Percentiles rank a stretch among this genome's conserved stretches.
Conservation (phyloP, 495 filamentous ascomycete species). For the Aspergillus steynii region DNA sequence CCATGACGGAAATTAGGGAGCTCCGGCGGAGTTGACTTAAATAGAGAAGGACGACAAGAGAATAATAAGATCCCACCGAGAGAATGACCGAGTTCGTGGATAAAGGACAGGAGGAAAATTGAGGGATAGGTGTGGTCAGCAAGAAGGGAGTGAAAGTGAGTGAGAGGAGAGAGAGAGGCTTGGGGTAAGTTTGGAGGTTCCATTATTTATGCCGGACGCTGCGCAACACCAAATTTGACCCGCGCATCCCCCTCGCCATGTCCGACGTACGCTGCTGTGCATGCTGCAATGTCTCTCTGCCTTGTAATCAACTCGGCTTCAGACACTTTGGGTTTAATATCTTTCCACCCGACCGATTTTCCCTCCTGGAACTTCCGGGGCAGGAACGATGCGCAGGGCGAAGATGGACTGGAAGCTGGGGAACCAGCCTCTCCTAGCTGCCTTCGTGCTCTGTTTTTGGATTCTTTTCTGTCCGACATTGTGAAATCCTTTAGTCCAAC, state of each 20-base stretch:
- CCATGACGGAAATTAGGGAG: slow-evolving; percentile 36
- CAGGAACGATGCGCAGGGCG: background rate
- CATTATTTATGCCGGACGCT: background rate
- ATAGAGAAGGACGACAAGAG: background rate
- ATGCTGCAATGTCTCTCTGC: background rate
- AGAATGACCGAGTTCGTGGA: background rate
- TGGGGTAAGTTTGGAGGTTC: background rate
- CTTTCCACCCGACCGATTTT: background rate
- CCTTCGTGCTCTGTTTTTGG: slow-evolving; percentile 7
- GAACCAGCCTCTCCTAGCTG: background rate
- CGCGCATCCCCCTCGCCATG: background rate
- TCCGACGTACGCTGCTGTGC: too few relatives aligned
- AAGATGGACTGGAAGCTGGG: background rate
- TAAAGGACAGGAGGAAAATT: background rate
- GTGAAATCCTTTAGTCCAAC: background rate
- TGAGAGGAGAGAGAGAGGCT: background rate
- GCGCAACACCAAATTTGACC: slow-evolving; percentile 2
- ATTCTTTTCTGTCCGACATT: slow-evolving; percentile 25
- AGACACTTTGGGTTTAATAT: background rate
- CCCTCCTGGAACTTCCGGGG: background rate
- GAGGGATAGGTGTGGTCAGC: background rate
- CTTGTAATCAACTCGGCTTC: too few relatives aligned
- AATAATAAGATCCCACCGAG: background rate
- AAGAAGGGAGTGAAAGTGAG: background rate
- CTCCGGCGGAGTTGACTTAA: background rate